A percentile compares a stretch with the other conserved stretches of the same genome.
phyloP scores from a whole-genome alignment of 192 early-diverging fungal species.

The Gonapodya prolifera region DNA sequence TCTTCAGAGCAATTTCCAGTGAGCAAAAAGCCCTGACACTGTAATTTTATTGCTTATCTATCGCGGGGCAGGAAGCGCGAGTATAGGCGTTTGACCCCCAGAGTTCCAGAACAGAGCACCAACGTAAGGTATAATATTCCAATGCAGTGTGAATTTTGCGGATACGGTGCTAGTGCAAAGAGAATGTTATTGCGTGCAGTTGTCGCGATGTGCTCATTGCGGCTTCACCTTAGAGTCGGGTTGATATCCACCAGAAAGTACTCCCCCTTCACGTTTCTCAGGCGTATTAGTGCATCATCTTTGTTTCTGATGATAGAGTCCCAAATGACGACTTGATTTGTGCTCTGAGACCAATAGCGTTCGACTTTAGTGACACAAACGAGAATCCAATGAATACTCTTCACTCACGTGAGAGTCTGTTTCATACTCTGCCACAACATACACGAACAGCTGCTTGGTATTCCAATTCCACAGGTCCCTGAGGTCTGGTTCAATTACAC shows the following conservation, averaged over 20 bases:
- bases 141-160: background rate
- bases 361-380: background rate
- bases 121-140: background rate
- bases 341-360: constrained; percentile 22
- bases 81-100: background rate
- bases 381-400: background rate
- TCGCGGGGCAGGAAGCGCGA: background rate
- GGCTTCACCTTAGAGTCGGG: constrained; percentile 8
- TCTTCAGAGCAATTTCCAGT: no score
- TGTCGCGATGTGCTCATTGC: background rate
- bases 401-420: constrained; percentile 48
- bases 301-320: constrained; percentile 64
- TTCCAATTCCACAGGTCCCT: constrained; percentile 77
- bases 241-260: constrained; percentile 60
- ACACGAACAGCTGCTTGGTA: constrained; percentile 77
- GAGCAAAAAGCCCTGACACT: no score
- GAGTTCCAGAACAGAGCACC: background rate
- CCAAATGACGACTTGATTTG: constrained; percentile 72
- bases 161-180: background rate
- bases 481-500: constrained; percentile 46
- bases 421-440: constrained; percentile 60
- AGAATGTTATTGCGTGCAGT: background rate
- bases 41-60: background rate
- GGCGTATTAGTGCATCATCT: constrained; percentile 42
- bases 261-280: constrained; percentile 43